phyloP scores from a whole-genome alignment of 129 eudicot species.

The Apium graveolens region DNA sequence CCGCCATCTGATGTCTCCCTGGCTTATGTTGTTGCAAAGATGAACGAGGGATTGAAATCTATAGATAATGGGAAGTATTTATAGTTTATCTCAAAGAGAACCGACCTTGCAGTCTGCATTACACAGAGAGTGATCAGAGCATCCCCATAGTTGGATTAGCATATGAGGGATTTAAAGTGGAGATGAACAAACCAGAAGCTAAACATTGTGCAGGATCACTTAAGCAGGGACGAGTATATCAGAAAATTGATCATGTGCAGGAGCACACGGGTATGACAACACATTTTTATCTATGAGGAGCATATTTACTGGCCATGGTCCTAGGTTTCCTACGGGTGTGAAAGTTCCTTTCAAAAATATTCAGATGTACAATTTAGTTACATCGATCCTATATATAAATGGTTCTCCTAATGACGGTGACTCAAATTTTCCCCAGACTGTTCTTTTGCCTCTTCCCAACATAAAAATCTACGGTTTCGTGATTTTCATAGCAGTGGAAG shows the following conservation, averaged over 20 bases:
- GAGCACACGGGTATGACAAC: conserved; percentile 10
- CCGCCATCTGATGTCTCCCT: not conserved
- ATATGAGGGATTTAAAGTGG: conserved; percentile 2
- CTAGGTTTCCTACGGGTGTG: conserved; percentile 3
- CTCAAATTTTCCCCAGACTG: not conserved
- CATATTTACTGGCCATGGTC: conserved; percentile 9
- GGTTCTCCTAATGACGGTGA: not conserved
- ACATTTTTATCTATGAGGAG: conserved; percentile 6
- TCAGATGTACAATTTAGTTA: conserved; percentile 3
- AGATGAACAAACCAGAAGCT: not conserved
- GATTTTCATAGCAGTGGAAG: not conserved
- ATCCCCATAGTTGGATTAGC: not conserved
- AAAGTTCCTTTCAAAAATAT: conserved; percentile 5
- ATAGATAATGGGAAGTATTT: not conserved
- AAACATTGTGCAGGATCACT: not conserved
- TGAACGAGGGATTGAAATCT: not conserved
- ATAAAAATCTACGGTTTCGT: not conserved
- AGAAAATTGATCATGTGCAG: not conserved
- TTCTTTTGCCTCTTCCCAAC: not conserved
- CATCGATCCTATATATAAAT: not conserved
- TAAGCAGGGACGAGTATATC: not conserved
- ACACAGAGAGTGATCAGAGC: not conserved
- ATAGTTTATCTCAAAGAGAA: conserved; percentile 2
- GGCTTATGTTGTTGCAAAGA: conserved; percentile 11
- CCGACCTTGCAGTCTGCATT: not conserved